Evolutionary conservation across 441 rosid species (phyloP).

Genomic region (Hura crepitans): DNA sequence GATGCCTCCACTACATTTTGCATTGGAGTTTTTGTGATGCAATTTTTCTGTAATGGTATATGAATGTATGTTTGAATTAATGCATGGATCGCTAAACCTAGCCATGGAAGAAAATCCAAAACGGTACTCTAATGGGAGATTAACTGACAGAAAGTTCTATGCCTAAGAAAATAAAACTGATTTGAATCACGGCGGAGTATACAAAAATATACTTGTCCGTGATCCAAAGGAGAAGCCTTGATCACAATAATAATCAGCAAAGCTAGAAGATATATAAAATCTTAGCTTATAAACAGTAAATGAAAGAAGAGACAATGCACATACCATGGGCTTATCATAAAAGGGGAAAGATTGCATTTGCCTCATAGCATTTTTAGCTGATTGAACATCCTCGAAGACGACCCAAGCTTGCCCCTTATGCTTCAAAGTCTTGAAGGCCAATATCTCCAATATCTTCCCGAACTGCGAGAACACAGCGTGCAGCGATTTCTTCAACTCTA

Average conservation of each 20-base stretch:
- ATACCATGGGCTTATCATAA: conserved; percentile 85
- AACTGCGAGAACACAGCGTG: conserved; percentile 82
- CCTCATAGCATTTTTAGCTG: conserved; percentile 71
- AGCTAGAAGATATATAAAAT: background rate
- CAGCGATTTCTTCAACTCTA: conserved; percentile 89
- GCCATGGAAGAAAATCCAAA: background rate
- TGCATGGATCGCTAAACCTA: background rate
- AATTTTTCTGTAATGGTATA: background rate
- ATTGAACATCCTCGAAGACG: conserved; percentile 64
- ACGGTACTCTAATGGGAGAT: background rate
- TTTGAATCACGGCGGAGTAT: background rate
- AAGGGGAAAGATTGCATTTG: conserved; percentile 92
- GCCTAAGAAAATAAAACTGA: background rate
- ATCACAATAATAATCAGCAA: background rate
- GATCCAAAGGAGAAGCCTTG: background rate
- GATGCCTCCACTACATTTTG: background rate
- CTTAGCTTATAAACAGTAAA: background rate
- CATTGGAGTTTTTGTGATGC: too few species aligned
- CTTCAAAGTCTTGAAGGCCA: conserved; percentile 90
- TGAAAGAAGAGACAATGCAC: background rate
- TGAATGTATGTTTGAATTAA: background rate
- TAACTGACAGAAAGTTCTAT: background rate
- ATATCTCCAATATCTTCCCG: conserved; percentile 83
- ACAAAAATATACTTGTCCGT: background rate
- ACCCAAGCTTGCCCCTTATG: conserved; percentile 99